phyloP scores from a whole-genome alignment of 495 filamentous ascomycete species.

The Lepidopterella palustris region DNA sequence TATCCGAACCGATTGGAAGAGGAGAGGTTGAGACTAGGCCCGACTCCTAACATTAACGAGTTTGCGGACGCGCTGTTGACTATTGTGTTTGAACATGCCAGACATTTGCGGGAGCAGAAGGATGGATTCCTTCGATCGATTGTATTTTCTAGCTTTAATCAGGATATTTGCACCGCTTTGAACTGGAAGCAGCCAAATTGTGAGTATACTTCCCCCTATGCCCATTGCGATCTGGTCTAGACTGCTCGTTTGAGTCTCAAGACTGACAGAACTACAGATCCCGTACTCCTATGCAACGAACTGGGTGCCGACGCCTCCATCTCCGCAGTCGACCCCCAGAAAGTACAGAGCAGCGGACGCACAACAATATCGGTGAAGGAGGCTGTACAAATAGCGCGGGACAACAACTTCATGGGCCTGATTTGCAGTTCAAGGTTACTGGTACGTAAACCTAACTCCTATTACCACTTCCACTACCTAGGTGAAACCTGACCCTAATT shows the following conservation, averaged over 20 bases:
- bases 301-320: conserved; percentile 51
- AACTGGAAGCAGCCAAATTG: conserved; percentile 99
- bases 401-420: conserved; percentile 97
- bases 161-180: conserved; percentile 79
- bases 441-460: conserved; percentile 47
- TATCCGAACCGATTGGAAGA: conserved; percentile 74
- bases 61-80: conserved; percentile 77
- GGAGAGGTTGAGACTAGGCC: conserved; percentile 55
- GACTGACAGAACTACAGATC: conserved; percentile 49
- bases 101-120: conserved; percentile 58
- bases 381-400: conserved; percentile 83
- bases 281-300: conserved; percentile 90
- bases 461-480: conserved; percentile 17
- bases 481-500: conserved; percentile 17
- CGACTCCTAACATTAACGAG: conserved; percentile 74
- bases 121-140: conserved; percentile 62
- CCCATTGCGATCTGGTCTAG: too few species aligned
- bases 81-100: conserved; percentile 86
- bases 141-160: conserved; percentile 87
- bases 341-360: conserved; percentile 56
- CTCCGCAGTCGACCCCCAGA: conserved; percentile 30
- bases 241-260: too few species aligned
- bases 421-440: conserved; percentile 80
- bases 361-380: conserved; percentile 84
- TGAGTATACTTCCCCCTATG: too few species aligned